A percentile compares a stretch with the other conserved stretches of the same genome.
phyloP scores from a whole-genome alignment of 1,139 yeast genomes.

The Pichia sp. region DNA sequence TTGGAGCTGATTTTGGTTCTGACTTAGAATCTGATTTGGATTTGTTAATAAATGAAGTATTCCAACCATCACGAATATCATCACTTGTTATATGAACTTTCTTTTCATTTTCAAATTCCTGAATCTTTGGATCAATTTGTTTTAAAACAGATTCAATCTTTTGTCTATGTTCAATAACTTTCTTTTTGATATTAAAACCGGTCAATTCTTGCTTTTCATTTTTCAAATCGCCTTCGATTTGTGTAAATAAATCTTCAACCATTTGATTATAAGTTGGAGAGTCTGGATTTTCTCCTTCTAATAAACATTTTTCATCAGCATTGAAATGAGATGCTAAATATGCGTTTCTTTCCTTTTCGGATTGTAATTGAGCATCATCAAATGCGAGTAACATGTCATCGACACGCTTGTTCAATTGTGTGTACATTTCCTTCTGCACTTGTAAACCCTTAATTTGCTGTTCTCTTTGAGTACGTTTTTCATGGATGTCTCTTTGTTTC shows the following conservation, averaged over 20 bases:
- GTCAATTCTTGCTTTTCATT: constrained; percentile 45
- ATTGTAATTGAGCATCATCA: constrained; percentile 38
- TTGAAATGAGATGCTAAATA: constrained; percentile 50
- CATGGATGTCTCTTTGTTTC: constrained; percentile 98
- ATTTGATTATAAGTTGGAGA: constrained; percentile 85
- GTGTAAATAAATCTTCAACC: constrained; percentile 82
- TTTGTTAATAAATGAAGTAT: constrained; percentile 68
- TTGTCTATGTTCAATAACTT: constrained; percentile 52
- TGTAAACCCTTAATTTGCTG: constrained; percentile 67
- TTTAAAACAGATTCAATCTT: constrained; percentile 62
- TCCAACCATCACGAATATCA: constrained; percentile 92
- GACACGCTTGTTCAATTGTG: constrained; percentile 64
- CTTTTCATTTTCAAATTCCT: constrained; percentile 64
- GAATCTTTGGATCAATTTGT: constrained; percentile 56
- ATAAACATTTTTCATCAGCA: constrained; percentile 45
- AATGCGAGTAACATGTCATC: constrained; percentile 48
- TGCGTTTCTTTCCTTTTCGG: constrained; percentile 36
- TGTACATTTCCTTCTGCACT: constrained; percentile 72
- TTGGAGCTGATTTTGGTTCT: constrained; percentile 18
- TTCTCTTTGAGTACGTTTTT: constrained; percentile 77
- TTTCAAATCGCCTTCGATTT: constrained; percentile 51
- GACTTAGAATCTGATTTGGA: constrained; percentile 35
- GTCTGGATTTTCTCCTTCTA: constrained; percentile 43
- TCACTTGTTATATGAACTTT: constrained; percentile 76
- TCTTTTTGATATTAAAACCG: constrained; percentile 37